These are phyloP conservation scores for Epithemia pelagica DNA, from an alignment of 108 stramenopile species.

Conservation along the genomic window DNA sequence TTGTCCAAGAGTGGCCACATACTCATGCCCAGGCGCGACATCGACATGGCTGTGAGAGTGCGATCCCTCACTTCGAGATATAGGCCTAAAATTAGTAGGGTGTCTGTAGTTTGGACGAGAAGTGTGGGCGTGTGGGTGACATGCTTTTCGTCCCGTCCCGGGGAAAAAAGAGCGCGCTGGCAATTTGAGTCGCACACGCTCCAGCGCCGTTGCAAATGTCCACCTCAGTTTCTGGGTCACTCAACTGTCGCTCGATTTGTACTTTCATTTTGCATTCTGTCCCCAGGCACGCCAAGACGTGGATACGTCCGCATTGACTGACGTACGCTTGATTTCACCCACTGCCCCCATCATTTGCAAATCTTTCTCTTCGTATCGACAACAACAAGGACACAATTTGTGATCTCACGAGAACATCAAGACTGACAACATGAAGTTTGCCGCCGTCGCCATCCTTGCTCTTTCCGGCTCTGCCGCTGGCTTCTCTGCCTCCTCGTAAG, in stretches of 20 bases:
- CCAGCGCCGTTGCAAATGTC: background rate
- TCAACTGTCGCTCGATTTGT: background rate
- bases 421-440: slow-evolving; percentile 63
- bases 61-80: too few relatives aligned
- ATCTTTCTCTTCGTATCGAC: background rate
- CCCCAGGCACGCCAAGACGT: background rate
- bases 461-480: slow-evolving; percentile 70
- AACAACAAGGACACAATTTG: too few relatives aligned
- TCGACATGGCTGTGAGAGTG: too few relatives aligned
- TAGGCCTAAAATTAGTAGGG: too few relatives aligned
- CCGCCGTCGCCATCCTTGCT: slow-evolving; percentile 58
- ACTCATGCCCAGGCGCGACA: too few relatives aligned
- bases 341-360: too few relatives aligned
- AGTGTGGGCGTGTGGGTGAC: too few relatives aligned
- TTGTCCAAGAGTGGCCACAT: too few relatives aligned
- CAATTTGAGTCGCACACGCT: background rate
- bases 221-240: background rate
- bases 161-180: background rate
- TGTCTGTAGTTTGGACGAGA: too few relatives aligned
- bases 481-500: slow-evolving; percentile 62
- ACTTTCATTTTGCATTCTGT: background rate
- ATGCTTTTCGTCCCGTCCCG: too few relatives aligned
- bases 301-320: background rate
- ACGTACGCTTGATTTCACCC: background rate
- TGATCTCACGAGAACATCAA: background rate